Evolutionary conservation across 2,329 filamentous ascomycete genomes (phyloP).

Genomic region (Verticillium longisporum): DNA sequence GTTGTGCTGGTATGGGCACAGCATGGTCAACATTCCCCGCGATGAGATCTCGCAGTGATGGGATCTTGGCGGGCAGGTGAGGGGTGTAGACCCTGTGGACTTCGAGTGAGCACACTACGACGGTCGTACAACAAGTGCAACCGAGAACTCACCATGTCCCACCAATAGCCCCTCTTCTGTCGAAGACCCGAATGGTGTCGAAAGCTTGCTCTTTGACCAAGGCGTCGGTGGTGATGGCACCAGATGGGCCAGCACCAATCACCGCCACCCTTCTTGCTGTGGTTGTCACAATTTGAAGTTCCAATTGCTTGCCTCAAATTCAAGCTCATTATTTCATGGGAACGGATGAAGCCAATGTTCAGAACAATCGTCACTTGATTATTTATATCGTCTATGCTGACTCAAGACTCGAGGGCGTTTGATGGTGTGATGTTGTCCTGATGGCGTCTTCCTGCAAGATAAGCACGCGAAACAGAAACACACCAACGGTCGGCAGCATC

Average conservation of each 20-base stretch:
- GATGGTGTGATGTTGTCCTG: neutral
- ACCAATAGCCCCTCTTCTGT: conserved; percentile 45
- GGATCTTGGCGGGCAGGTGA: conserved; percentile 22
- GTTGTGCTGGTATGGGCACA: conserved; percentile 28
- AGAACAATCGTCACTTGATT: neutral
- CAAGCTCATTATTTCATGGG: neutral
- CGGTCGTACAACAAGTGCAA: neutral
- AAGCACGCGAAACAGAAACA: conserved; percentile 1
- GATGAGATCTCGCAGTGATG: conserved; percentile 24
- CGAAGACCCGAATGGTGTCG: conserved; percentile 50
- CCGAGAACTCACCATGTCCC: conserved; percentile 42
- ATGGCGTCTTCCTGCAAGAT: conserved; percentile 1
- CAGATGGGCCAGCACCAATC: conserved; percentile 50
- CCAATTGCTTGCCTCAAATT: no score
- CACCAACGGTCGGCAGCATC: neutral
- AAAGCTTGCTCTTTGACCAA: conserved; percentile 48
- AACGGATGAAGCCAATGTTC: neutral
- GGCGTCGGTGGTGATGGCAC: conserved; percentile 51
- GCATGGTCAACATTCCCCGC: conserved; percentile 36
- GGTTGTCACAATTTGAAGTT: neutral
- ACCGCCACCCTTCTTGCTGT: conserved; percentile 35
- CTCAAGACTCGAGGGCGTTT: neutral
- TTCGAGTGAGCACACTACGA: neutral
- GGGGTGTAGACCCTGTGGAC: conserved; percentile 22
- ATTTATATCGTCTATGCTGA: neutral